A percentile compares a stretch with the other conserved stretches of the same genome.
phyloP scores from a whole-genome alignment of 2,329 filamentous ascomycete genomes.

The Scopulariopsis brevicaulis region DNA sequence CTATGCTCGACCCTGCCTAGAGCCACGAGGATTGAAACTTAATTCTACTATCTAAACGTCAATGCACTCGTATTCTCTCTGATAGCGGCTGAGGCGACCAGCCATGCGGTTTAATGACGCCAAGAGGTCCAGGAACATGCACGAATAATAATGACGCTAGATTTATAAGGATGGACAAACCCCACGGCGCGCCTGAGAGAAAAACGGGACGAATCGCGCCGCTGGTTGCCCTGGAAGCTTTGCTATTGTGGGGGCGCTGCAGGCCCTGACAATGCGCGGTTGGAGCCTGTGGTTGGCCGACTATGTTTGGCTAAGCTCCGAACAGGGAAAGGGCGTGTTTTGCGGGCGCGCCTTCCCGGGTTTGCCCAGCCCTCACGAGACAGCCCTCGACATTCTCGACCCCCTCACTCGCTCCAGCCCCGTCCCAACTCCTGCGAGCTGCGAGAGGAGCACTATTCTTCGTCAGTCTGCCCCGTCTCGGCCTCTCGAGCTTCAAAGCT shows the following conservation, averaged over 20 bases:
- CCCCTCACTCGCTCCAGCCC: not conserved
- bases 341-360: conserved; percentile 4
- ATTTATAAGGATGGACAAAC: not conserved
- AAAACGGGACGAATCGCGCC: not conserved
- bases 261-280: not conserved
- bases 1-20: no score
- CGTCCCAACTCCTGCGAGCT: conserved; percentile 9
- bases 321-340: conserved; percentile 1
- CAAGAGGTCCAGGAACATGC: no score
- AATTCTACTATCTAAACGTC: no score
- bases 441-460: not conserved
- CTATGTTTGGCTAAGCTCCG: conserved; percentile 5
- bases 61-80: not conserved
- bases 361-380: not conserved
- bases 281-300: not conserved
- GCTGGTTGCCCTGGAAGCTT: not conserved
- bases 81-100: not conserved
- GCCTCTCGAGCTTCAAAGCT: not conserved
- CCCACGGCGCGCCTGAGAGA: not conserved
- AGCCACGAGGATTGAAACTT: no score
- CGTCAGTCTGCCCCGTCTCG: conserved; percentile 8
- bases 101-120: not conserved
- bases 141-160: not conserved
- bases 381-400: not conserved
- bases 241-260: not conserved